Evolutionary conservation across 805 yeast genomes (phyloP).

Genomic region (Yarrowia bubula): DNA sequence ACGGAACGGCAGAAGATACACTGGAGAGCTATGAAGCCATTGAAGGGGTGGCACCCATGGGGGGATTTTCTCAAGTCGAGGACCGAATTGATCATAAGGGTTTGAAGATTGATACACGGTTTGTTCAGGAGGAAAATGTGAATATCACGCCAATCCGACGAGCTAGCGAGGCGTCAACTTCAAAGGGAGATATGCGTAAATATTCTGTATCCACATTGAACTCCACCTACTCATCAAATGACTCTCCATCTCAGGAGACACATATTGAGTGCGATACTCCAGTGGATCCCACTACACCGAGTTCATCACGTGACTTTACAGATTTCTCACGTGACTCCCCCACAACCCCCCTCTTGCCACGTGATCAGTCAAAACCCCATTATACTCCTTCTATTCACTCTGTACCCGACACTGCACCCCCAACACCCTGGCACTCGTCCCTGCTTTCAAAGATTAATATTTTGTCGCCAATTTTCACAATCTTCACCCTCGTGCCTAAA

Average conservation of each 20-base stretch:
- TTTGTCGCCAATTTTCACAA: neutral
- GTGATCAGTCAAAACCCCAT: neutral
- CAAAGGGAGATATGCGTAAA: too few relatives aligned
- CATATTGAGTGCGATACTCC: neutral
- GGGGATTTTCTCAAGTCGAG: neutral
- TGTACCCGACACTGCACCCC: neutral
- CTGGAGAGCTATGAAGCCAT: neutral
- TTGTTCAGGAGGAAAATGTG: neutral
- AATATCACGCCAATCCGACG: neutral
- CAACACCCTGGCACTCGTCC: neutral
- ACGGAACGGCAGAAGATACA: neutral
- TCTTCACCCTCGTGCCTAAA: neutral
- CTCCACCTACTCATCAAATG: neutral
- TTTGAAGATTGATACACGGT: neutral
- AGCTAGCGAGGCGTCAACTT: neutral
- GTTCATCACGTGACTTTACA: neutral
- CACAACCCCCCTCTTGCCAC: neutral
- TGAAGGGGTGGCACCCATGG: conserved; percentile 9
- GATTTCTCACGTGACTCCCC: neutral
- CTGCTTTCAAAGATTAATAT: conserved; percentile 3
- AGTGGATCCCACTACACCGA: neutral
- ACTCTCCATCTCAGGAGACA: neutral
- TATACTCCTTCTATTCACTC: neutral
- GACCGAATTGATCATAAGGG: neutral
- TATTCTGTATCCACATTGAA: too few relatives aligned